Evolutionary conservation across 768 basidiomycete species (phyloP).

Genomic region (Pleurotus pulmonarius): DNA sequence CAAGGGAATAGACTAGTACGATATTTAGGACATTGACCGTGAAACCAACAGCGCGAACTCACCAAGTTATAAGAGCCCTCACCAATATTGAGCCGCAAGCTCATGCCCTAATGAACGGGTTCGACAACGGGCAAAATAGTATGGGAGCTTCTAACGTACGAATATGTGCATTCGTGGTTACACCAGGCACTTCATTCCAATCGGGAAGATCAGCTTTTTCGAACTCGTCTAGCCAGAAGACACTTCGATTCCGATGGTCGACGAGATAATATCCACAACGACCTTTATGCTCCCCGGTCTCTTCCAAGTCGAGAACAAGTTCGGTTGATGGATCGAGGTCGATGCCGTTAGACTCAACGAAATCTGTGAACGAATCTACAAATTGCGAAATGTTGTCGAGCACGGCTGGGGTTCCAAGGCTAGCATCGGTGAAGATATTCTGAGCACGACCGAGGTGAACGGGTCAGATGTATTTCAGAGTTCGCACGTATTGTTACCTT

Average conservation of each 20-base stretch:
- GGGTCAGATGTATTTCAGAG: too few species aligned
- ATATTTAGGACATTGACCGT: not conserved
- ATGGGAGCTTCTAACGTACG: slow-evolving; percentile 18
- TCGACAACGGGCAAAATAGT: not conserved
- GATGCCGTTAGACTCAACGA: slow-evolving; percentile 12
- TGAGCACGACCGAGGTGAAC: not conserved
- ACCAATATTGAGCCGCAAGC: slow-evolving; percentile 35
- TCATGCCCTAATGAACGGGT: slow-evolving; percentile 21
- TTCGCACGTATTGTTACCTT: too few species aligned
- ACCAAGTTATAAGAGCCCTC: not conserved
- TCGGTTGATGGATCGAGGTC: slow-evolving; percentile 23
- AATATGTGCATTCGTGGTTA: slow-evolving; percentile 19
- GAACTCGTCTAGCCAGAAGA: slow-evolving; percentile 43
- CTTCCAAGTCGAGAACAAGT: slow-evolving; percentile 34
- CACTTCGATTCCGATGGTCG: slow-evolving; percentile 24
- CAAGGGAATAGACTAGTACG: not conserved
- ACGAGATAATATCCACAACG: slow-evolving; percentile 44
- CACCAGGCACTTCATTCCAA: slow-evolving; percentile 1
- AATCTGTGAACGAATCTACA: slow-evolving; percentile 10
- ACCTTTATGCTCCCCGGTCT: slow-evolving; percentile 11
- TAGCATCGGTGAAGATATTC: slow-evolving; percentile 22
- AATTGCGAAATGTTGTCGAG: slow-evolving; percentile 4
- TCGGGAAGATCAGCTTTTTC: slow-evolving; percentile 13
- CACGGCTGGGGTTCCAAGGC: slow-evolving; percentile 14
- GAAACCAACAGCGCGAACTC: not conserved